Percentiles rank a stretch among this genome's conserved stretches.
phyloP scores from a whole-genome alignment of 805 yeast genomes.

The Saccharomycopsis javanensis region DNA sequence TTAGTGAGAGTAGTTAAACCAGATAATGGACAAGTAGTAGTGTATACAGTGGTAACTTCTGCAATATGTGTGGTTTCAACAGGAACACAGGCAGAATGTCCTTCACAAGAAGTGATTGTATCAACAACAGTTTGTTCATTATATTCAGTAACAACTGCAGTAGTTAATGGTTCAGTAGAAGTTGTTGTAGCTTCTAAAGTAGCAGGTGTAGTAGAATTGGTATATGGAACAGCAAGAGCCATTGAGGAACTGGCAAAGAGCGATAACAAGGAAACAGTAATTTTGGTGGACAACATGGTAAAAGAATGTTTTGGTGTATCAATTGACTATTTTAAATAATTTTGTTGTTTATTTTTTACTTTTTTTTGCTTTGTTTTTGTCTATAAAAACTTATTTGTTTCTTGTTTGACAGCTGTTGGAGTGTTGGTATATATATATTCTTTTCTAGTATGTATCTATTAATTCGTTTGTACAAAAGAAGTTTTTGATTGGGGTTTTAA shows the following conservation, averaged over 20 bases:
- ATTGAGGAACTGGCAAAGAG: not conserved
- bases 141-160: constrained; percentile 11
- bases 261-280: not conserved
- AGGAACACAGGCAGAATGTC: constrained; percentile 12
- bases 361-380: not conserved
- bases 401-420: too few relatives aligned
- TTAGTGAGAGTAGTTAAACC: not conserved
- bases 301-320: not conserved
- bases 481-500: not conserved
- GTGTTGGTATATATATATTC: not conserved
- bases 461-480: not conserved
- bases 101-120: constrained; percentile 19
- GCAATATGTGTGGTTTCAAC: not conserved
- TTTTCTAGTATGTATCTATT: too few relatives aligned
- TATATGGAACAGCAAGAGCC: constrained; percentile 13
- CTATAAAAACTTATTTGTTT: not conserved
- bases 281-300: not conserved
- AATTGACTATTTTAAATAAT: not conserved
- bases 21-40: constrained; percentile 8
- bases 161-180: constrained; percentile 4
- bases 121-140: constrained; percentile 8
- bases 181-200: not conserved
- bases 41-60: not conserved
- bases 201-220: constrained; percentile 1
- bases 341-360: not conserved